phyloP scores from a whole-genome alignment of 2,329 filamentous ascomycete genomes.

The Raffaelea arxii region DNA sequence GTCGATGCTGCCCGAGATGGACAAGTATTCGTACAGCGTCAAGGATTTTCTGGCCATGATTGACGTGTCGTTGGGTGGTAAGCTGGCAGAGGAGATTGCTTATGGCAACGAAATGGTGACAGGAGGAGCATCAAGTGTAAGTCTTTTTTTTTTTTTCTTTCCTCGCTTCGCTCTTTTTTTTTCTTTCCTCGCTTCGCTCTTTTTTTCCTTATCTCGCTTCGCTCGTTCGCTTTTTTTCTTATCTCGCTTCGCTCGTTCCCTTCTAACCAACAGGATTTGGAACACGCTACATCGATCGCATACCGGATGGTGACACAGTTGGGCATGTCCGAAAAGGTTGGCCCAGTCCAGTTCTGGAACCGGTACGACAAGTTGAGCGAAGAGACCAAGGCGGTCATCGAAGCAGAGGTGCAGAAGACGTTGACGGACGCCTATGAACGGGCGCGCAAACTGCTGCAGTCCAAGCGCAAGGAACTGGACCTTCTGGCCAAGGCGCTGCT shows the following conservation, averaged over 20 bases:
- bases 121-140: conserved; percentile 70
- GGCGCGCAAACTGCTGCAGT: conserved; percentile 59
- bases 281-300: conserved; percentile 69
- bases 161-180: neutral
- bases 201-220: neutral
- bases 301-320: conserved; percentile 82
- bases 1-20: conserved; percentile 78
- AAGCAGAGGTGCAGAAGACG: conserved; percentile 75
- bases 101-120: conserved; percentile 89
- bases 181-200: neutral
- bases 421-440: conserved; percentile 74
- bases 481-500: conserved; percentile 79
- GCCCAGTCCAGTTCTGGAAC: conserved; percentile 78
- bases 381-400: conserved; percentile 78
- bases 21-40: conserved; percentile 83
- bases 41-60: conserved; percentile 62
- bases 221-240: neutral
- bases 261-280: conserved; percentile 56
- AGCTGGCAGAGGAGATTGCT: conserved; percentile 76
- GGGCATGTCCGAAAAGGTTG: conserved; percentile 81
- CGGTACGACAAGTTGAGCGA: conserved; percentile 76
- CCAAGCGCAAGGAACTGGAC: conserved; percentile 77
- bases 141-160: conserved; percentile 22
- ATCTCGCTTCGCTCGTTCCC: conserved; percentile 1
- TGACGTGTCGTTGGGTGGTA: conserved; percentile 67